A percentile compares a stretch with the other conserved stretches of the same genome.
Conservation (phyloP, 2,329 filamentous ascomycete species). For the Colletotrichum nymphaeae region DNA sequence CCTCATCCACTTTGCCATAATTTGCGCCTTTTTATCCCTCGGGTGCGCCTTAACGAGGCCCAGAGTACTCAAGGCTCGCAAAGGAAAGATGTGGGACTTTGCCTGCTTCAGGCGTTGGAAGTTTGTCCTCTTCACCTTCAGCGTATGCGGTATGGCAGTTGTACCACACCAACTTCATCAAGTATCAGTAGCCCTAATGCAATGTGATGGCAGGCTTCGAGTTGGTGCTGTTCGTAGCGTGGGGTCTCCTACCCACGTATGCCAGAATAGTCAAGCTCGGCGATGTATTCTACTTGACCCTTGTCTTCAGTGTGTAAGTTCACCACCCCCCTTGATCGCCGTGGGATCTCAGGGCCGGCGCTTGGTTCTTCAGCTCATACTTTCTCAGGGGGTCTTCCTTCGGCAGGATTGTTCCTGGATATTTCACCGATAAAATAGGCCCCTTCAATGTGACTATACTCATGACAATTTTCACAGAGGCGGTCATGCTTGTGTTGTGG, state of each 20-base stretch:
- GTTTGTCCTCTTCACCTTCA: slow-evolving; percentile 42
- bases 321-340: not conserved
- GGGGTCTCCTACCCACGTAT: slow-evolving; percentile 45
- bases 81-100: slow-evolving; percentile 27
- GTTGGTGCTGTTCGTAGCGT: slow-evolving; percentile 45
- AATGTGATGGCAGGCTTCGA: slow-evolving; percentile 41
- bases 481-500: slow-evolving; percentile 40
- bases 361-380: not conserved
- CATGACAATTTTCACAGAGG: slow-evolving; percentile 41
- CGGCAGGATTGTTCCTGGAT: slow-evolving; percentile 42
- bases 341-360: not conserved
- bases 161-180: not conserved
- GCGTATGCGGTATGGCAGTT: slow-evolving; percentile 41
- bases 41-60: slow-evolving; percentile 39
- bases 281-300: slow-evolving; percentile 43
- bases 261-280: slow-evolving; percentile 39
- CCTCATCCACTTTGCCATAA: slow-evolving; percentile 40
- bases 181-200: not conserved
- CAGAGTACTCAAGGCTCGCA: not conserved
- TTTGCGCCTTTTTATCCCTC: slow-evolving; percentile 36
- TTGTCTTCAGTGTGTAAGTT: slow-evolving; percentile 46
- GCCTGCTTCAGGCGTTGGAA: slow-evolving; percentile 36
- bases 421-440: slow-evolving; percentile 37
- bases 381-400: slow-evolving; percentile 41
- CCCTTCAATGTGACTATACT: slow-evolving; percentile 41